Conservation (phyloP, 2,329 filamentous ascomycete species). For the Purpureocillium lavendulum region DNA sequence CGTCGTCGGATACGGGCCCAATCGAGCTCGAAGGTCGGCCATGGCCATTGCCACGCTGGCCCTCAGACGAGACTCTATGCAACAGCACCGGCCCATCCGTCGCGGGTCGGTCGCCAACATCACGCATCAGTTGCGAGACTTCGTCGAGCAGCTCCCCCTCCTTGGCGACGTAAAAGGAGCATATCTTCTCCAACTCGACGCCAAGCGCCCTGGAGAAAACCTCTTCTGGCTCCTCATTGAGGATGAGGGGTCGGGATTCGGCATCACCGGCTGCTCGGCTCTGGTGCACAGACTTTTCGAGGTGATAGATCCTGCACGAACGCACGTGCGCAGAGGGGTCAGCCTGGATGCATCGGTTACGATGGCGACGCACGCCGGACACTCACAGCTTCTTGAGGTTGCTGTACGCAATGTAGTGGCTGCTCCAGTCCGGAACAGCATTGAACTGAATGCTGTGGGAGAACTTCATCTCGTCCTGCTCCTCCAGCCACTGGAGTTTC, state of each 20-base stretch:
- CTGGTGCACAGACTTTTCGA: constrained; percentile 77
- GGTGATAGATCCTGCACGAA: constrained; percentile 72
- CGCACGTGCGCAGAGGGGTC: background rate
- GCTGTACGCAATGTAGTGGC: constrained; percentile 95
- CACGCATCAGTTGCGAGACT: constrained; percentile 65
- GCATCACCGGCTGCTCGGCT: constrained; percentile 53
- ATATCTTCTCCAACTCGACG: constrained; percentile 88
- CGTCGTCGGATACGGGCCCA: constrained; percentile 44
- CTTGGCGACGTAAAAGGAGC: constrained; percentile 82
- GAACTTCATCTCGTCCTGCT: constrained; percentile 94
- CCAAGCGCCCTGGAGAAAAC: constrained; percentile 78
- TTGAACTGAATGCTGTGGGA: constrained; percentile 99
- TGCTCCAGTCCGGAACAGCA: constrained; percentile 98
- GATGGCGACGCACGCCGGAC: too few species aligned
- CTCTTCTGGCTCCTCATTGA: constrained; percentile 65
- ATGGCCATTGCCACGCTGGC: constrained; percentile 14
- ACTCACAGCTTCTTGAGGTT: constrained; percentile 95
- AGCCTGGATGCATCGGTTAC: too few species aligned
- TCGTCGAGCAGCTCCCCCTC: constrained; percentile 82
- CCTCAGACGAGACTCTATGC: constrained; percentile 21
- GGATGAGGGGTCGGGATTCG: constrained; percentile 78
- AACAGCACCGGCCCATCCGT: constrained; percentile 30
- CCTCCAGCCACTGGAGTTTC: constrained; percentile 64
- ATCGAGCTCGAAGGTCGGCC: constrained; percentile 24
- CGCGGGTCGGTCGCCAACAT: constrained; percentile 59